These are phyloP conservation scores for Colletotrichum sp. DNA, from an alignment of 2,329 filamentous ascomycete species.

Conservation along the genomic window DNA sequence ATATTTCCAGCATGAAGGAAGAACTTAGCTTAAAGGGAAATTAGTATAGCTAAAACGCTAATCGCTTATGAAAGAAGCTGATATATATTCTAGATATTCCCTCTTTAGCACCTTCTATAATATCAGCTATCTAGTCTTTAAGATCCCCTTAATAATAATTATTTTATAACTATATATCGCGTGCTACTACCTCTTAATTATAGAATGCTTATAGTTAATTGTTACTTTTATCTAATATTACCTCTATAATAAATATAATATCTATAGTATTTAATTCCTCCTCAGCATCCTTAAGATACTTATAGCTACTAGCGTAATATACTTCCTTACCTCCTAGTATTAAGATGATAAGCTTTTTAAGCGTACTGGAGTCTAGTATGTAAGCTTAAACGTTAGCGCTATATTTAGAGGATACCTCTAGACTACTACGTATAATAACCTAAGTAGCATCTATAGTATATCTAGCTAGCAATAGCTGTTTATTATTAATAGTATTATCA, in stretches of 20 bases:
- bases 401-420: too few relatives aligned
- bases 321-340: too few relatives aligned
- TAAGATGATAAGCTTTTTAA: too few relatives aligned
- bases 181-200: slow-evolving; percentile 21
- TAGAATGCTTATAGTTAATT: slow-evolving; percentile 21
- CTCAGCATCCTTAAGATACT: too few relatives aligned
- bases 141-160: slow-evolving; percentile 23
- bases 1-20: slow-evolving; percentile 42
- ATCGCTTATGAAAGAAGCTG: neutral
- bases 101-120: slow-evolving; percentile 20
- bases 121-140: slow-evolving; percentile 21
- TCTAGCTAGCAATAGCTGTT: too few relatives aligned
- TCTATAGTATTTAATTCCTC: slow-evolving; percentile 31
- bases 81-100: neutral
- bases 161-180: slow-evolving; percentile 19
- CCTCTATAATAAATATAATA: slow-evolving; percentile 23
- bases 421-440: too few relatives aligned
- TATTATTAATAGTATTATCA: too few relatives aligned
- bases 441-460: too few relatives aligned
- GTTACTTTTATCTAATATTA: slow-evolving; percentile 21
- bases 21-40: slow-evolving; percentile 34
- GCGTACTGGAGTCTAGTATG: too few relatives aligned
- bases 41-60: slow-evolving; percentile 10
- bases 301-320: too few relatives aligned
- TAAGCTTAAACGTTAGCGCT: too few relatives aligned